Evolutionary conservation across 2,329 filamentous ascomycete species (phyloP).

Genomic region (Fusarium pseudocircinatum): DNA sequence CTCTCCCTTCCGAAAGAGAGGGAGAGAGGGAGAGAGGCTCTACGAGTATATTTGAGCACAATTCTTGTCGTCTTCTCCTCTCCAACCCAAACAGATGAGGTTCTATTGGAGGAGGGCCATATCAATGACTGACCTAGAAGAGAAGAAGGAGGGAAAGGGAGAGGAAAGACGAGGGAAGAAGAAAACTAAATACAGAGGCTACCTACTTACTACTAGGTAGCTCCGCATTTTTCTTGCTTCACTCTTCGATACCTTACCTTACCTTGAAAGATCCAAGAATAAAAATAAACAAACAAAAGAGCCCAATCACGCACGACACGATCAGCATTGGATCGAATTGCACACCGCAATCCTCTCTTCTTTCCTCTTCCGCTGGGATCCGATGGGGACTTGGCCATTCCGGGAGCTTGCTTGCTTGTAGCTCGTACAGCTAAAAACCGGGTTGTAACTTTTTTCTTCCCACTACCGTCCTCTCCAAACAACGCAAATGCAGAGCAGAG

Average conservation of each 20-base stretch:
- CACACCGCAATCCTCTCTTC: constrained; percentile 28
- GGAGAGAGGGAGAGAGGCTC: constrained; percentile 30
- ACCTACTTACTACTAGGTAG: background rate
- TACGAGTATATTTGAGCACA: constrained; percentile 1
- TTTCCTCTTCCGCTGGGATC: constrained; percentile 13
- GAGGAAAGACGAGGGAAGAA: background rate
- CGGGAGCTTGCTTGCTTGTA: constrained; percentile 17
- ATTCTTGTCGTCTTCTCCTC: constrained; percentile 26
- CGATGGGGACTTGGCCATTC: constrained; percentile 16
- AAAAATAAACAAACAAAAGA: constrained; percentile 5
- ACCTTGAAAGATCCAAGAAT: background rate
- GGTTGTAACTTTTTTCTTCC: constrained; percentile 9
- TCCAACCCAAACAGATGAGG: constrained; percentile 33
- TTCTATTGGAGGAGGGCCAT: constrained; percentile 27
- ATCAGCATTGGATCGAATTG: constrained; percentile 18
- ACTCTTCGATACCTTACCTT: constrained; percentile 1
- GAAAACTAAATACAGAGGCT: constrained; percentile 26
- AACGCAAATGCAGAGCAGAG: constrained; percentile 1
- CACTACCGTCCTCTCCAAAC: background rate
- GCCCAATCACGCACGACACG: constrained; percentile 4
- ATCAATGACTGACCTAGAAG: constrained; percentile 30
- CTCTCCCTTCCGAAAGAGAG: constrained; percentile 23
- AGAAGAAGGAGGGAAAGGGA: constrained; percentile 13
- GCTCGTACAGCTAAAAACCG: constrained; percentile 20
- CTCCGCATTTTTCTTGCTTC: constrained; percentile 29